Conservation (phyloP, 352 stramenopile species). For the Phytophthora melonis region DNA sequence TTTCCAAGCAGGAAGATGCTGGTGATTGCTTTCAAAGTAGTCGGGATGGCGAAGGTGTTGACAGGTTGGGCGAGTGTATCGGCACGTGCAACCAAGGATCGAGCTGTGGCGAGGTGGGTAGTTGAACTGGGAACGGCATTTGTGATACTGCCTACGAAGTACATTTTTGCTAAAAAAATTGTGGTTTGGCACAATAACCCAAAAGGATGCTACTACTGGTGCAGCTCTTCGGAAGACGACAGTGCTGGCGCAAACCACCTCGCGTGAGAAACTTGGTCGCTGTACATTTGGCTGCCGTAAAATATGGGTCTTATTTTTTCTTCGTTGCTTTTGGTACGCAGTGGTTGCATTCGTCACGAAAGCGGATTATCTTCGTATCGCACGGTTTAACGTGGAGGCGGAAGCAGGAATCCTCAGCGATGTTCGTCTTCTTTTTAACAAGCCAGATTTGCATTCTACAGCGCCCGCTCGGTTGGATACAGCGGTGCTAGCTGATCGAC, state of each 20-base stretch:
- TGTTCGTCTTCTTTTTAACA: conserved; percentile 8
- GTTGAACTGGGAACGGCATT: not conserved
- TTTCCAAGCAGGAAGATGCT: conserved; percentile 37
- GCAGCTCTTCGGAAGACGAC: conserved; percentile 47
- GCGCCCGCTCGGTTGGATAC: conserved; percentile 1
- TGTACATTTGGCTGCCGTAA: not conserved
- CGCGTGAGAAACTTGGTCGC: conserved; percentile 31
- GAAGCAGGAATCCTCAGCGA: conserved; percentile 5
- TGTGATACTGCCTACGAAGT: not conserved
- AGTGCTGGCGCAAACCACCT: conserved; percentile 52
- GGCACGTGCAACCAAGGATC: conserved; percentile 46
- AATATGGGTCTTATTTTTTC: not conserved
- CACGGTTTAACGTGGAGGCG: conserved; percentile 49
- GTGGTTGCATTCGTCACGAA: conserved; percentile 51
- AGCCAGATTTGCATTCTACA: not conserved
- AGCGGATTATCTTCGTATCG: conserved; percentile 46
- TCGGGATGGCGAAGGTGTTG: conserved; percentile 31
- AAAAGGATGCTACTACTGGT: conserved; percentile 45
- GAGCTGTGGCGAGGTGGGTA: conserved; percentile 54
- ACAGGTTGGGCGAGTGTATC: conserved; percentile 39
- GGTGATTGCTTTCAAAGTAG: conserved; percentile 4
- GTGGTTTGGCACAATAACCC: not conserved
- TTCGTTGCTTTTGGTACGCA: not conserved
- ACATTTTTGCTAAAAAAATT: not conserved
- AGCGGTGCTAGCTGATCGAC: not conserved